Conservation (phyloP, 2,329 filamentous ascomycete genomes). For the Microthyrium microscopicum region DNA sequence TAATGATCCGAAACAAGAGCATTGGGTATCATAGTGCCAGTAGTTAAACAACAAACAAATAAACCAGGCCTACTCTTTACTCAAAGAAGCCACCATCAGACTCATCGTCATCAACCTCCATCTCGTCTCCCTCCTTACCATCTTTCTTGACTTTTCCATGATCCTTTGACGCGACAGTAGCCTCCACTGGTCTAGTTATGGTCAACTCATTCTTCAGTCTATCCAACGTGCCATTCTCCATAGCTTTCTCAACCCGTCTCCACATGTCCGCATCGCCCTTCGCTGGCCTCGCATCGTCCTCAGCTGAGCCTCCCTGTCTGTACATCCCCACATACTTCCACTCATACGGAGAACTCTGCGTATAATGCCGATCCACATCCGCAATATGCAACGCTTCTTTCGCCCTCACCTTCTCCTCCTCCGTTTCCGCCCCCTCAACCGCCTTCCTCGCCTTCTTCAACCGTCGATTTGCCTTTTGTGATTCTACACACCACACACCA, state of each 20-base stretch:
- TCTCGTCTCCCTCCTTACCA: neutral
- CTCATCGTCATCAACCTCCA: conserved; percentile 2
- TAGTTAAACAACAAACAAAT: no score
- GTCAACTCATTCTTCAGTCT: conserved; percentile 36
- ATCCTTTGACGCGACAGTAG: neutral
- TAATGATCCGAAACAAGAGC: no score
- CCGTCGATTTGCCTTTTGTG: conserved; percentile 53
- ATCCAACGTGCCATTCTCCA: conserved; percentile 40
- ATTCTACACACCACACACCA: no score
- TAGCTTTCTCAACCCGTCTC: conserved; percentile 47
- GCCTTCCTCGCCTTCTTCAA: conserved; percentile 48
- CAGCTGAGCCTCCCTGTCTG: conserved; percentile 16
- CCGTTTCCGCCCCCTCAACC: conserved; percentile 34
- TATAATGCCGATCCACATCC: conserved; percentile 61
- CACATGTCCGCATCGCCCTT: conserved; percentile 45
- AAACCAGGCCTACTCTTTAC: no score
- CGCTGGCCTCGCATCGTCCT: conserved; percentile 13
- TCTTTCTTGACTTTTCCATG: neutral
- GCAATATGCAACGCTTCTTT: conserved; percentile 46
- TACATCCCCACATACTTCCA: conserved; percentile 48
- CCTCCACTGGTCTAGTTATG: neutral
- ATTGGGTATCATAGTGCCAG: no score
- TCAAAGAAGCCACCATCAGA: conserved; percentile 6
- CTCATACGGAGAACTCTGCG: conserved; percentile 53
- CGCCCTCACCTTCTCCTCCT: conserved; percentile 35